These are phyloP conservation scores for Colletotrichum sp. DNA, from an alignment of 2,329 filamentous ascomycete species.

Conservation along the genomic window DNA sequence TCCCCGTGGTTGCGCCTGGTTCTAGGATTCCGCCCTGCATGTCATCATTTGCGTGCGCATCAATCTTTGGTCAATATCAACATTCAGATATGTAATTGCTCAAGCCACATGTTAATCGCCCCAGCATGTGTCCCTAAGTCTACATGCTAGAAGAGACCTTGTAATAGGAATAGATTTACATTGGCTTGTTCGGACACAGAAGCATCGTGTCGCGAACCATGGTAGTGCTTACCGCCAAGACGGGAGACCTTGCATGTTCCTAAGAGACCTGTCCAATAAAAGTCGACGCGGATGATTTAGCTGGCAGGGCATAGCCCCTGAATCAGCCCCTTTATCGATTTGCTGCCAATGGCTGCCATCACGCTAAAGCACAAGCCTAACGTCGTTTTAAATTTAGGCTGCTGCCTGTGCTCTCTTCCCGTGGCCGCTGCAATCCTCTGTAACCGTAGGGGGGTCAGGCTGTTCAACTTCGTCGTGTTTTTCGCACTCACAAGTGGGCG, in stretches of 20 bases:
- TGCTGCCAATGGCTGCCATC: neutral
- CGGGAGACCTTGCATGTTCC: neutral
- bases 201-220: neutral
- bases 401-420: neutral
- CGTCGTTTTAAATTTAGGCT: neutral
- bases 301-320: neutral
- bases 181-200: neutral
- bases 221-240: neutral
- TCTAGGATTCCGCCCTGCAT: neutral
- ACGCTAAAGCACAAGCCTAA: neutral
- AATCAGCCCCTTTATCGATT: neutral
- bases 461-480: neutral
- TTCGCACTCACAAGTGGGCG: neutral
- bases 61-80: neutral
- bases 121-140: neutral
- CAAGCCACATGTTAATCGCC: fast-evolving
- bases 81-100: fast-evolving
- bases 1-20: neutral
- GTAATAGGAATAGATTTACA: neutral
- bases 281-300: neutral
- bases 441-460: neutral
- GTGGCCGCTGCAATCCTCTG: neutral
- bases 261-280: neutral
- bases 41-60: neutral
- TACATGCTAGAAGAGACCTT: fast-evolving